Evolutionary conservation across 495 filamentous ascomycete species (phyloP).

Genomic region (Penicillium arizonense): DNA sequence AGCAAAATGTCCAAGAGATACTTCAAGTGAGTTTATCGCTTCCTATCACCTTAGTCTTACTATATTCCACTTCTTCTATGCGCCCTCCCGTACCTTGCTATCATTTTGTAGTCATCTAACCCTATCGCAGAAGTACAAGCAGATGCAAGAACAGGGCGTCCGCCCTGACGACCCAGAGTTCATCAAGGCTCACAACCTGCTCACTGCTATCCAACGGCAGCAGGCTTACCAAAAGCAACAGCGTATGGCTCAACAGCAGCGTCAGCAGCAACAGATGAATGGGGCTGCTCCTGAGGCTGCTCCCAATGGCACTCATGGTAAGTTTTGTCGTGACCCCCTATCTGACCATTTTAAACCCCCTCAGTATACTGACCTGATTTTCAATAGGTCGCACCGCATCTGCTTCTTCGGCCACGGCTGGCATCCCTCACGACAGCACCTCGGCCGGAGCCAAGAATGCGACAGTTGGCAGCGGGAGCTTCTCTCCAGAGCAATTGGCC

Average conservation of each 20-base stretch:
- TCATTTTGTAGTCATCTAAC: constrained; percentile 21
- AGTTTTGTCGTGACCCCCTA: background rate
- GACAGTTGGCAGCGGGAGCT: constrained; percentile 49
- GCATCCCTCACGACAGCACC: constrained; percentile 27
- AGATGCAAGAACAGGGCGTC: constrained; percentile 76
- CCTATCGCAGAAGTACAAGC: constrained; percentile 66
- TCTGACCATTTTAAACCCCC: background rate
- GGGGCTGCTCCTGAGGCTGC: constrained; percentile 30
- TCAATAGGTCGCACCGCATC: constrained; percentile 39
- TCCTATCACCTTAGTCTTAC: background rate
- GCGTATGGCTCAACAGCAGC: constrained; percentile 44
- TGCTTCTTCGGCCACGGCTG: constrained; percentile 41
- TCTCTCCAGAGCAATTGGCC: constrained; percentile 68
- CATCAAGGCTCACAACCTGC: constrained; percentile 66
- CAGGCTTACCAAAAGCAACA: constrained; percentile 46
- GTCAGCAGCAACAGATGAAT: constrained; percentile 47
- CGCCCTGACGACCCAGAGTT: constrained; percentile 76
- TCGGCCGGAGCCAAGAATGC: constrained; percentile 30
- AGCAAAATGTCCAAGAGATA: constrained; percentile 61
- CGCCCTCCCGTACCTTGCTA: background rate
- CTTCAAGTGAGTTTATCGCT: constrained; percentile 48
- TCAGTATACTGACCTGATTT: constrained; percentile 4
- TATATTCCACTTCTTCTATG: background rate
- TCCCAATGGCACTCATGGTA: constrained; percentile 54
- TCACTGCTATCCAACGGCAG: constrained; percentile 65